Evolutionary conservation across 257 asterid genomes (phyloP), one percentile per base, ranked within the genome.

Genomic region (Salvia miltiorrhiza): DNA sequence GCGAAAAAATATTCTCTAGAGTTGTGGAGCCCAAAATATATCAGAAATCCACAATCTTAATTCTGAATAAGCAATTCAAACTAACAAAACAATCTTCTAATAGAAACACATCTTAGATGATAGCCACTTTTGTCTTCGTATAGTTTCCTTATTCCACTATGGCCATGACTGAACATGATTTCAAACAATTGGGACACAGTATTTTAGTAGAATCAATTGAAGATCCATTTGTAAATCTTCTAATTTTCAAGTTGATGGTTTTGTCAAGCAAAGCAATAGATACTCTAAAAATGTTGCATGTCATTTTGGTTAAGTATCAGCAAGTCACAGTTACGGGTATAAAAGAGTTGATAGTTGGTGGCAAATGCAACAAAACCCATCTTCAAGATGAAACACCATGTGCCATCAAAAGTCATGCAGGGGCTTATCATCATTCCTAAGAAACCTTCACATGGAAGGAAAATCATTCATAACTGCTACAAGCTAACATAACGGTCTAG

Each of bases 391-490:
- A 40, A 55, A 40, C 20, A 13, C 41, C 20, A 11, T 0, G 47
- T 14, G 64, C 14, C 68, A 32, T 58, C 19, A 58, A 32, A 58
- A 16, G 17, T 16, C 64, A 37, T 11, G 67, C 13, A 7, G 12
- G 5, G 49, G 24, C 9, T 16, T 48, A 19, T 37, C 67, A 65
- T 55, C 60, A 11, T 32, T 13, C 56, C 21, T 3, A 21, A 21
- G 63, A 66, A 59, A 49, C 48, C 48, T 26, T 52, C 7, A 28
- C 67, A 74, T 11, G 30, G 57, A 35, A 17, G 62, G 23, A 49
- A 49, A 66, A 67, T n/a, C 61, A 61, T 52, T 41, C 55, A 50
- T 58, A 19, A 17, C 19, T 24, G 60, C 45, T 44, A 67, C 39
- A 67, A 48, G 44, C 59, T 63, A 63, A 65, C 53, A 55, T 58